Conservation (phyloP, 805 yeast species). For the Metschnikowia anglica region DNA sequence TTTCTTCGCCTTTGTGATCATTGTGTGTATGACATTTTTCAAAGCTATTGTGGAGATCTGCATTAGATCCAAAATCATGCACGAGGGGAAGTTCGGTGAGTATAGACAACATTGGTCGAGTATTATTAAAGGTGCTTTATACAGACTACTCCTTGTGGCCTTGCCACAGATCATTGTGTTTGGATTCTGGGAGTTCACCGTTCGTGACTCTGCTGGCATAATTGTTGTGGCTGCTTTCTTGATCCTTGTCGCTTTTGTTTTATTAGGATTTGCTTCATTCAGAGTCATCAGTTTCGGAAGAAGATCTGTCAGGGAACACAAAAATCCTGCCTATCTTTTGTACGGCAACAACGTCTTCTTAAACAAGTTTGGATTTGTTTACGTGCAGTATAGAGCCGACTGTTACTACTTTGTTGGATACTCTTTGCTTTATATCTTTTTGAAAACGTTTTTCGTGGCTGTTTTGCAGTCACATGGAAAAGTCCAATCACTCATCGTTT, state of each 20-base stretch:
- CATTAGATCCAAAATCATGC: slow-evolving; percentile 56
- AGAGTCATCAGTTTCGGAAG: slow-evolving; percentile 76
- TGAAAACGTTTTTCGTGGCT: slow-evolving; percentile 82
- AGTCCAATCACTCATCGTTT: slow-evolving; percentile 74
- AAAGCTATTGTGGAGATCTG: slow-evolving; percentile 68
- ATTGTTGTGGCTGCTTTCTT: slow-evolving; percentile 76
- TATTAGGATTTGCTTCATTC: slow-evolving; percentile 69
- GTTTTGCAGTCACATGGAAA: slow-evolving; percentile 79
- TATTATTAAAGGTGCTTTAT: slow-evolving; percentile 86
- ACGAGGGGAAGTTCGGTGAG: slow-evolving; percentile 64
- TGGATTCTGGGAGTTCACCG: slow-evolving; percentile 87
- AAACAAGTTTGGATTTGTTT: slow-evolving; percentile 88
- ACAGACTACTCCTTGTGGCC: slow-evolving; percentile 77
- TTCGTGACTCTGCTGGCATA: slow-evolving; percentile 79
- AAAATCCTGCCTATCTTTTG: slow-evolving; percentile 88
- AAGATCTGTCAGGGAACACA: slow-evolving; percentile 66
- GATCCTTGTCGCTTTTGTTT: slow-evolving; percentile 53
- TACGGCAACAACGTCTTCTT: slow-evolving; percentile 80
- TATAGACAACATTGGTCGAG: slow-evolving; percentile 81
- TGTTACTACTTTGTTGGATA: slow-evolving; percentile 79
- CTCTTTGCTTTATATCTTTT: slow-evolving; percentile 60
- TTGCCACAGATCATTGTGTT: slow-evolving; percentile 83
- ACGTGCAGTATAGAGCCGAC: slow-evolving; percentile 87
- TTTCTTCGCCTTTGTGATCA: slow-evolving; percentile 65
- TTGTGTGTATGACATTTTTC: slow-evolving; percentile 56